phyloP scores from a whole-genome alignment of 208 protist species.

The Histomonas meleagridis region DNA sequence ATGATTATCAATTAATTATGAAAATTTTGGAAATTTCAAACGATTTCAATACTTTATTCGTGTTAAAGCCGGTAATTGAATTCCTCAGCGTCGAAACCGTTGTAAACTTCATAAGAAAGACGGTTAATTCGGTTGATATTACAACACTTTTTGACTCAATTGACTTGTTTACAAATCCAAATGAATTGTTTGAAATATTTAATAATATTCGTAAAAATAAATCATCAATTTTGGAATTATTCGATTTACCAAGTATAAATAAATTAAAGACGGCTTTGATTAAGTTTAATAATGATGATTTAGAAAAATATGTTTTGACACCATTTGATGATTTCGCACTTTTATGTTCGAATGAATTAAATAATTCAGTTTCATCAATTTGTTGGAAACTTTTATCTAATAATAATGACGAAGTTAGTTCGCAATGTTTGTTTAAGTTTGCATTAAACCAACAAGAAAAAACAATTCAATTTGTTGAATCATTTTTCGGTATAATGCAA shows the following conservation, averaged over 20 bases:
- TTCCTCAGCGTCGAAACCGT: background rate
- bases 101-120: background rate
- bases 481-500: background rate
- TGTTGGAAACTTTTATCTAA: background rate
- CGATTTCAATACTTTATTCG: background rate
- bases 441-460: background rate
- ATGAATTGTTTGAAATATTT: background rate
- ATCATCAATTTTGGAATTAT: background rate
- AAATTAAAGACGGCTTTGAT: background rate
- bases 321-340: constrained; percentile 8
- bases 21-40: background rate
- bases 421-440: background rate
- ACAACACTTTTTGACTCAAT: background rate
- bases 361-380: background rate
- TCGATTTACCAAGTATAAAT: background rate
- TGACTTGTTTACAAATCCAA: background rate
- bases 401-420: background rate
- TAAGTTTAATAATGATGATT: background rate
- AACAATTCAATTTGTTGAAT: background rate
- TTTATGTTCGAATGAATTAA: background rate
- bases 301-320: background rate
- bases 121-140: background rate
- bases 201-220: background rate
- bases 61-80: background rate
- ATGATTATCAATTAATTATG: background rate